phyloP scores from a whole-genome alignment of 768 basidiomycete genomes.

The Russula olivacea region DNA sequence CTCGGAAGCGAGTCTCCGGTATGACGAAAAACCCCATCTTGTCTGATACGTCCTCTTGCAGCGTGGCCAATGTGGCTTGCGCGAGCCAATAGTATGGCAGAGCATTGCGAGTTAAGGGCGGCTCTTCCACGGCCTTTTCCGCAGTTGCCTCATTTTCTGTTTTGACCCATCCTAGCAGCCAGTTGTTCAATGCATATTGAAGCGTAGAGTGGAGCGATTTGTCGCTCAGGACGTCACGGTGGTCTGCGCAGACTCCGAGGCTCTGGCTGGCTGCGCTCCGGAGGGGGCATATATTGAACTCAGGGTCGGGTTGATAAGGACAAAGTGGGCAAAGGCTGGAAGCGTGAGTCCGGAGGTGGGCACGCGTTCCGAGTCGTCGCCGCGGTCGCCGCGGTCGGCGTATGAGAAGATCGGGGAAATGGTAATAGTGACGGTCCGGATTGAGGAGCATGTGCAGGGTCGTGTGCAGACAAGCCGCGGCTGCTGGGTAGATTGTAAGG shows the following conservation, averaged over 20 bases:
- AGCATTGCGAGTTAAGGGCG: constrained; percentile 28
- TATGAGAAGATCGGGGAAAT: constrained; percentile 94
- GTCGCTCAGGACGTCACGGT: neutral
- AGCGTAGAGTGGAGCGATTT: constrained; percentile 30
- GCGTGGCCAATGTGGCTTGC: constrained; percentile 41
- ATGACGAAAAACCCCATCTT: constrained; percentile 22
- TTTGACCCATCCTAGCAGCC: constrained; percentile 45
- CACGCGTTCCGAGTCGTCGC: too few relatives aligned
- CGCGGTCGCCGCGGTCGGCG: constrained; percentile 70
- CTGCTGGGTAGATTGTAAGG: too few relatives aligned
- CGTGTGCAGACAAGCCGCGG: too few relatives aligned
- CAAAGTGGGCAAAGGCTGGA: constrained; percentile 26
- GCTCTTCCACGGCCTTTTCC: constrained; percentile 16
- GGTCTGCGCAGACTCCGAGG: neutral
- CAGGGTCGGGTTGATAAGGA: constrained; percentile 28
- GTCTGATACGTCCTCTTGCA: constrained; percentile 40
- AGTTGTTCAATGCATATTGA: constrained; percentile 47
- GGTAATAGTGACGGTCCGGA: constrained; percentile 46
- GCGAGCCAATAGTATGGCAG: constrained; percentile 54
- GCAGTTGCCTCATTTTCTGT: constrained; percentile 12
- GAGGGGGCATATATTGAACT: constrained; percentile 18
- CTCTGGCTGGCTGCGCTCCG: neutral
- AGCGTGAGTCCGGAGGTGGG: constrained; percentile 6
- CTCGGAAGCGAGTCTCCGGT: constrained; percentile 22
- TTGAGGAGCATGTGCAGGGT: too few relatives aligned